Evolutionary conservation across 805 yeast genomes (phyloP), one percentile per base, ranked within the genome.

Genomic region (Candida peoriensis): DNA sequence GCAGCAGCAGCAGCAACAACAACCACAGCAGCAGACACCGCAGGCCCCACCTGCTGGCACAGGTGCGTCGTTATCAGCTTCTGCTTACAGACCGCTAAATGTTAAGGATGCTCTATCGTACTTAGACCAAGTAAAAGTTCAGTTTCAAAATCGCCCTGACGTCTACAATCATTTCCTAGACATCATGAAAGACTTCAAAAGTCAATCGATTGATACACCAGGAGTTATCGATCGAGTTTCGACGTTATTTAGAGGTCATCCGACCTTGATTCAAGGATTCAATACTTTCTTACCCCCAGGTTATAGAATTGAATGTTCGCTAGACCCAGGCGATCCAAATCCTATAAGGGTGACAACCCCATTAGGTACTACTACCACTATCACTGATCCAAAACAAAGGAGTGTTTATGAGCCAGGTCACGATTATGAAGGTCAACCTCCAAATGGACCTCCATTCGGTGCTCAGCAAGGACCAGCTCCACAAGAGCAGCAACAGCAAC

Each of bases 241-340:
- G 0, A 74, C 83, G 2, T 65, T 93, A 37, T 93, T 93, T 59
- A 76, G 89, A 43, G 97, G 97, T 11, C 96, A 88, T 59, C 96
- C 96, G 2, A 77, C 81, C 43, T 70, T 93, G 52, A 90, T 93
- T 43, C 97, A 93, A 61, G 98, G 99, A 0, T 94, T 93, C 63
- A 93, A 93, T 64, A 90, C 99, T 2, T 93, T 93, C 57, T 69
- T 93, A 47, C 99, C 99, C 2, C 96, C 95, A 16, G 99, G 98
- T 3, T 93, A 88, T 62, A 70, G 84, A 44, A 89, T 93, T 46
- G 95, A 86, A 58, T 93, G 97, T 61, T 83, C 96, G 1, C 56
- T 70, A 36, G 93, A 87, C 55, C 93, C 96, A 7, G 67, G 82
- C 25, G 97, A 90, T 55, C 94, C 95, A 12, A 81, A 83, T 47